Conservation (phyloP, 768 basidiomycete genomes). For the Agrocybe praecox region DNA sequence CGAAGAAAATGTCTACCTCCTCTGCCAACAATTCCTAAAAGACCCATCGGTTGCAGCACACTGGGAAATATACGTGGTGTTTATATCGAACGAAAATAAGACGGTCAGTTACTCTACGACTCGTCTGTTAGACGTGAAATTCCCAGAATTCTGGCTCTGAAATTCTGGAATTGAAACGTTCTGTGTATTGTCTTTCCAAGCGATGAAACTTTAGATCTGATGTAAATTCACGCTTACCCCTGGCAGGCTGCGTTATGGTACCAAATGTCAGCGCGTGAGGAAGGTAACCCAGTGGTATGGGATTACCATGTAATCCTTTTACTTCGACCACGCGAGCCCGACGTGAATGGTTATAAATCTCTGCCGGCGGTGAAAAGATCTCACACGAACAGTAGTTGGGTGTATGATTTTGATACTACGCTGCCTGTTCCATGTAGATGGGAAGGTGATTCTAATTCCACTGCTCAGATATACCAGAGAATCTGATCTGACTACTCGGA, state of each 20-base stretch:
- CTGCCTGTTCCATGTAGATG: conserved; percentile 53
- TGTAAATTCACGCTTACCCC: not conserved
- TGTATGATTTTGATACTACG: conserved; percentile 70
- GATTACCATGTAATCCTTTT: conserved; percentile 75
- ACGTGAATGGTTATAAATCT: conserved; percentile 1
- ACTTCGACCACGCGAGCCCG: conserved; percentile 36
- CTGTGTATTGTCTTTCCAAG: too few species aligned
- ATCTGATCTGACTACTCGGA: not conserved
- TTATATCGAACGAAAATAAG: conserved; percentile 65
- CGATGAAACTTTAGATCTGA: not conserved
- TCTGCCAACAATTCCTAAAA: conserved; percentile 45
- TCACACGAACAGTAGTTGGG: conserved; percentile 41
- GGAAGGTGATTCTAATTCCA: conserved; percentile 35
- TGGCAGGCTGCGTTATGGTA: conserved; percentile 74
- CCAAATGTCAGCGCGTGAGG: conserved; percentile 46
- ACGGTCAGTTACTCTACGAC: conserved; percentile 41
- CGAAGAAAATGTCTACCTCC: conserved; percentile 74
- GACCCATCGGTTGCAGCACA: conserved; percentile 22
- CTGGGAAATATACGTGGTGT: conserved; percentile 59
- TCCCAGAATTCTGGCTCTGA: too few species aligned
- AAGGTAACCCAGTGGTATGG: conserved; percentile 55
- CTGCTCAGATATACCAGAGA: not conserved
- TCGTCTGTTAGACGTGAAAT: too few species aligned
- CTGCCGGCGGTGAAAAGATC: conserved; percentile 3
- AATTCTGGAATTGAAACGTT: too few species aligned